Conservation (phyloP, 2,329 filamentous ascomycete species). For the Dendrostoma leiphaemia region DNA sequence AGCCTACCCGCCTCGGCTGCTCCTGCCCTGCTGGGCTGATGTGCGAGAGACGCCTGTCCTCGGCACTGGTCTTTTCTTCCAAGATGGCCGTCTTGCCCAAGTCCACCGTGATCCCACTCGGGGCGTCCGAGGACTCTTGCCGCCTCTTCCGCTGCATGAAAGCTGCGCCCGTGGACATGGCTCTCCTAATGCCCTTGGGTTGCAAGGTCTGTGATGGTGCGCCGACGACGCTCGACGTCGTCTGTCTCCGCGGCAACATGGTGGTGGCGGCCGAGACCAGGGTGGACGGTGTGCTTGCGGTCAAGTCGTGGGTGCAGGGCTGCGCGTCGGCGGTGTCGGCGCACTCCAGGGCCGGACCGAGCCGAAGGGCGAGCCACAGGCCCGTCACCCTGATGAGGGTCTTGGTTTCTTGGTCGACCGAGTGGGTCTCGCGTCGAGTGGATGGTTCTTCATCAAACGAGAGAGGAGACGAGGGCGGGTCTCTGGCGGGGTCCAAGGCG, state of each 20-base stretch:
- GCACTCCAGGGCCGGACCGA: constrained; percentile 40
- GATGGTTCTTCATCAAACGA: constrained; percentile 5
- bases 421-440: constrained; percentile 31
- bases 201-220: background rate
- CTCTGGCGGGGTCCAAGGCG: background rate
- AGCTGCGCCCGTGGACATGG: constrained; percentile 45
- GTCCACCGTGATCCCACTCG: background rate
- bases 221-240: constrained; percentile 6
- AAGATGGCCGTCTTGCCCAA: background rate
- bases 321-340: constrained; percentile 15
- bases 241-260: constrained; percentile 22
- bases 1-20: no score
- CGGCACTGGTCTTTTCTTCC: background rate
- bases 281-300: constrained; percentile 1
- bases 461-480: constrained; percentile 5
- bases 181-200: constrained; percentile 29
- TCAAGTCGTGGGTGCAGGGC: constrained; percentile 25
- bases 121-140: constrained; percentile 15
- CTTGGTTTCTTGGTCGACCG: constrained; percentile 43
- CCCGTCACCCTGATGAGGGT: constrained; percentile 50
- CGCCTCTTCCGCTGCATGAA: constrained; percentile 41
- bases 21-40: background rate
- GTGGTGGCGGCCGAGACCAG: background rate
- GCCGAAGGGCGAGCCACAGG: constrained; percentile 49
- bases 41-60: no score